A percentile compares a stretch with the other conserved stretches of the same genome.
Conservation (phyloP, 2,329 filamentous ascomycete genomes). For the Colletotrichum sp. region DNA sequence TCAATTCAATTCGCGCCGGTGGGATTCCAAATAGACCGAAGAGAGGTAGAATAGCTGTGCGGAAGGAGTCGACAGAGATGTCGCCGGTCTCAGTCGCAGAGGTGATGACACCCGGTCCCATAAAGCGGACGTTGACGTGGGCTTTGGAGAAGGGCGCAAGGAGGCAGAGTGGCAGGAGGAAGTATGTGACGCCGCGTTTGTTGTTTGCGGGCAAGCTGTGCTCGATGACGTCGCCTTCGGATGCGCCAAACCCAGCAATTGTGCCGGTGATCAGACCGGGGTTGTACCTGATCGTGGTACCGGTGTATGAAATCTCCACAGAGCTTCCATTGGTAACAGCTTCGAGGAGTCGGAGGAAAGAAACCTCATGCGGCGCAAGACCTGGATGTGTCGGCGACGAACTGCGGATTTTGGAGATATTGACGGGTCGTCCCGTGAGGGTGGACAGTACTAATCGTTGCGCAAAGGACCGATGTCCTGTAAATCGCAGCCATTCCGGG, state of each 20-base stretch:
- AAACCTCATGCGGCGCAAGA: conserved; percentile 90
- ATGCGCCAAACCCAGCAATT: conserved; percentile 75
- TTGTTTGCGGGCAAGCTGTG: conserved; percentile 81
- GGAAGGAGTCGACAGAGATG: conserved; percentile 89
- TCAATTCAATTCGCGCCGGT: conserved; percentile 79
- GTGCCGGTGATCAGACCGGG: conserved; percentile 92
- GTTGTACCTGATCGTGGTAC: conserved; percentile 89
- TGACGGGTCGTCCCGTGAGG: conserved; percentile 85
- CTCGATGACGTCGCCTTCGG: conserved; percentile 74
- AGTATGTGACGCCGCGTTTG: conserved; percentile 86
- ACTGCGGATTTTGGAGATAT: conserved; percentile 92
- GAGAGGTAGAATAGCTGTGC: conserved; percentile 88
- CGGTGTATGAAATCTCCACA: conserved; percentile 95
- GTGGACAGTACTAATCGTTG: conserved; percentile 89
- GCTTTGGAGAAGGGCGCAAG: conserved; percentile 93
- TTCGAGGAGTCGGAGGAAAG: conserved; percentile 93
- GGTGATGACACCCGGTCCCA: conserved; percentile 91
- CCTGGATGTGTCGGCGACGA: conserved; percentile 86
- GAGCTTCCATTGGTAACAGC: conserved; percentile 92
- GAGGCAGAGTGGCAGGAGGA: conserved; percentile 86
- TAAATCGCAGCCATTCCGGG: conserved; percentile 74
- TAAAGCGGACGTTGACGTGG: conserved; percentile 88
- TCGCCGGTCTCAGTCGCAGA: conserved; percentile 83
- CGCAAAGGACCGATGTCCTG: conserved; percentile 81
- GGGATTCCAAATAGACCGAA: conserved; percentile 90